Evolutionary conservation across 108 stramenopile species (phyloP).

Genomic region (Pseudonitzschia multistriata): DNA sequence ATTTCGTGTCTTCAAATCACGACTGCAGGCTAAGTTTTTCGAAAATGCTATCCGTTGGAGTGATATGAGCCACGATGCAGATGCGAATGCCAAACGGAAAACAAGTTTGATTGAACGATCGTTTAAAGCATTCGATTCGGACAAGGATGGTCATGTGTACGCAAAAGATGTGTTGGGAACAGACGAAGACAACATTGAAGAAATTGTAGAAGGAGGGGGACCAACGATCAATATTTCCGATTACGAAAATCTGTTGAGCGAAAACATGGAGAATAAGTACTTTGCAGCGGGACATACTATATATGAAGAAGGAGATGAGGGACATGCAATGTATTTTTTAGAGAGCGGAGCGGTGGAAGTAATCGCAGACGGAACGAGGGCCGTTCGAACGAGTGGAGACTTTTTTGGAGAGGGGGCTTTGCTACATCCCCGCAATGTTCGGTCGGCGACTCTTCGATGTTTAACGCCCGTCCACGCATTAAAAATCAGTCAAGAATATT

Average conservation of each 20-base stretch:
- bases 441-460: conserved; percentile 70
- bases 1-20: conserved; percentile 64
- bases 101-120: conserved; percentile 75
- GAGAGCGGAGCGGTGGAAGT: conserved; percentile 78
- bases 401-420: conserved; percentile 86
- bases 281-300: conserved; percentile 74
- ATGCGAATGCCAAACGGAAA: conserved; percentile 35
- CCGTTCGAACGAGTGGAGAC: conserved; percentile 50
- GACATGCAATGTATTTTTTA: conserved; percentile 82
- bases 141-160: conserved; percentile 33
- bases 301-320: conserved; percentile 63
- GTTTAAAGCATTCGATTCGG: conserved; percentile 58
- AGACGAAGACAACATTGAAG: conserved; percentile 11
- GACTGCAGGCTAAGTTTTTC: conserved; percentile 73
- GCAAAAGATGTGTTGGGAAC: conserved; percentile 35
- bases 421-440: conserved; percentile 55
- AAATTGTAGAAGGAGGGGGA: conserved; percentile 40
- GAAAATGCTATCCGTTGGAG: conserved; percentile 62
- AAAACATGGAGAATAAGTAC: conserved; percentile 78
- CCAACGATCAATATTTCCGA: conserved; percentile 53
- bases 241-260: conserved; percentile 65
- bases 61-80: conserved; percentile 36
- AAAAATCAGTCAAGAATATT: conserved; percentile 84
- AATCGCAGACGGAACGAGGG: conserved; percentile 54
- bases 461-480: conserved; percentile 81